Evolutionary conservation across 495 filamentous ascomycete species (phyloP), one percentile per base, ranked within the genome.

Genomic region (Pyrenula massariospora): DNA sequence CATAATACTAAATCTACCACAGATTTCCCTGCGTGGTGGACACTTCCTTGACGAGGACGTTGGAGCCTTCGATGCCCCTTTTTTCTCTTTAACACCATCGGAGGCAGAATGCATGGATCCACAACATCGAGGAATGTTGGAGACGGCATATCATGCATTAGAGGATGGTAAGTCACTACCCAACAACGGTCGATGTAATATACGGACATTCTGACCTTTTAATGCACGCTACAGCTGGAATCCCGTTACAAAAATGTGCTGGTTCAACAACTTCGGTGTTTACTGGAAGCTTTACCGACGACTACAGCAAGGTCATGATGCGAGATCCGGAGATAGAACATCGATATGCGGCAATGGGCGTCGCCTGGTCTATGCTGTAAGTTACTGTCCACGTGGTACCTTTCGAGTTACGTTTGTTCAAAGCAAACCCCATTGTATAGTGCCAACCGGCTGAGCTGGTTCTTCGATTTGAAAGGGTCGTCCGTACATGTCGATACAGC

Each of bases 401-500:
- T n/a, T n/a, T n/a, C n/a, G n/a, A n/a, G n/a, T n/a, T n/a, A n/a
- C n/a, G n/a, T n/a, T n/a, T n/a, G n/a, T n/a, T n/a, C n/a, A n/a
- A n/a, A n/a, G n/a, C n/a, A n/a, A n/a, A n/a, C n/a, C n/a, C n/a
- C n/a, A n/a, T n/a, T n/a, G n/a, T n/a, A n/a, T n/a, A n/a, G n/a
- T n/a, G 42, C 75, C 5, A 76, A 79, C 56, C 66, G 77, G 0
- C 54, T 81, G 0, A 73, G 69, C 0, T 70, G 73, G 25, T 75
- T 75, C 56, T 78, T 74, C 56, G 67, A 80, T 56, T 63, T 78
- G 15, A 59, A 64, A 1, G 78, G 76, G 0, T 70, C 78, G 1
- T 69, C 66, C 48, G 66, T 78, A 58, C 73, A 69, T 0, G 60
- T 79, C 0, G 76, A 80, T 56, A 80, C 76, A 0, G 77, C 69